Conservation (phyloP, 2,329 filamentous ascomycete species). For the Xylariaceae sp. region DNA sequence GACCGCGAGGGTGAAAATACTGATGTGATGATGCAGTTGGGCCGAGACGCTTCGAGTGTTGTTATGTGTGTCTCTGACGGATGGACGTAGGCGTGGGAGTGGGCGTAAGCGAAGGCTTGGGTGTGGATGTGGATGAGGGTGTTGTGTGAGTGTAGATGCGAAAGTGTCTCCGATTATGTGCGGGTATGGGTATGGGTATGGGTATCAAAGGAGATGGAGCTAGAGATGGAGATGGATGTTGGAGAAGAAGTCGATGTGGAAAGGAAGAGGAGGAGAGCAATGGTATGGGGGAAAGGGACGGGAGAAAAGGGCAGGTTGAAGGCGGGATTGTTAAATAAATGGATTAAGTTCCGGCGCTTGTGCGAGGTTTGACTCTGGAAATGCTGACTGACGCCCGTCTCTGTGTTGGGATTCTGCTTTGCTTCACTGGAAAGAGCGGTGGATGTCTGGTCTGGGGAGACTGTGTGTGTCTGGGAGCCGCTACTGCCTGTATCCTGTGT, state of each 20-base stretch:
- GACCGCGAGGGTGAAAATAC: conserved; percentile 5
- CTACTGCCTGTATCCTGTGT: neutral
- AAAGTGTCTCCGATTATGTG: neutral
- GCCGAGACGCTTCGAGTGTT: neutral
- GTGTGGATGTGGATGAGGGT: neutral
- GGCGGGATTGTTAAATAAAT: conserved; percentile 9
- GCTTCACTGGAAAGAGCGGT: conserved; percentile 28
- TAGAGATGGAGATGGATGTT: neutral
- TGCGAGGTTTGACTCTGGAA: conserved; percentile 13
- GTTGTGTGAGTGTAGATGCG: neutral
- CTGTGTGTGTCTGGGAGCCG: conserved; percentile 1
- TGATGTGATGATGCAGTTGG: conserved; percentile 6
- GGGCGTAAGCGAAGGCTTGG: neutral
- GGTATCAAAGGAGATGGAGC: neutral
- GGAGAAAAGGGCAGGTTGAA: conserved; percentile 7
- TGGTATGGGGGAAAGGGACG: neutral
- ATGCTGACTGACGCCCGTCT: conserved; percentile 11
- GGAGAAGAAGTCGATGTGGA: neutral
- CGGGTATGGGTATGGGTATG: neutral
- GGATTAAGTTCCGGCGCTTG: conserved; percentile 19
- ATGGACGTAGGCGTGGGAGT: neutral
- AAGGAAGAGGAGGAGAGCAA: conserved; percentile 2
- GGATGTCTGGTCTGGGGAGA: conserved; percentile 10
- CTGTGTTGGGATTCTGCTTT: conserved; percentile 13
- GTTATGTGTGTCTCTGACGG: conserved; percentile 2